Base-by-base conservation (phyloP, 2,329 filamentous ascomycete species). In the Fusarium sp. region DNA sequence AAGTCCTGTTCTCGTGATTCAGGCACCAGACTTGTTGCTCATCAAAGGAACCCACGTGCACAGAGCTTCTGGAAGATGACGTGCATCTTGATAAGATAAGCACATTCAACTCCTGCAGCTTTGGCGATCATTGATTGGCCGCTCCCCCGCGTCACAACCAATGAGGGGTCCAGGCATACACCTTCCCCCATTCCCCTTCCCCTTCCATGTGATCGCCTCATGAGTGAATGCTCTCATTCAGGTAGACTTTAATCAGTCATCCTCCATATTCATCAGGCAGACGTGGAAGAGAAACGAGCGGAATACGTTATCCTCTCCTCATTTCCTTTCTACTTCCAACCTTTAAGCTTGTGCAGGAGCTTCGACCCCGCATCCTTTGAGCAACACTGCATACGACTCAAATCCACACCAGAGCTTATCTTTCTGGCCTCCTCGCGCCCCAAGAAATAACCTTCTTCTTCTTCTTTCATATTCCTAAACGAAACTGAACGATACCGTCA, bases 151-250 rank as follows among this genome's bases (percentile, higher is more conserved):
- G 26, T 44, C 36, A 25, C 26, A 34, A 41, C 68, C 65, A 70
- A 69, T 70, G 53, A 70, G 54, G 56, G 52, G 56, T 51, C 25
- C 48, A 45, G 54, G 40, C 52, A 70, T 53, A 42, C 43, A 57
- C 61, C 58, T 63, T 59, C 53, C 58, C 61, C n/a, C n/a, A n/a
- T n/a, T n/a, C n/a, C n/a, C n/a, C n/a, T n/a, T n/a, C n/a, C 49
- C 62, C 61, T 56, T 19, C 65, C 72, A 72, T 74, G 72, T 74
- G 72, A 74, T 72, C 61, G 70, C 50, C 55, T 70, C 65, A 64
- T 49, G 67, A 53, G 53, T 43, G 54, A 64, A 50, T 63, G 39
- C 52, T 31, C 54, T 47, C 54, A 47, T 56, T 55, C 42, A 48
- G 58, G 56, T 19, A 57, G 22, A 9, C 12, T 34, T 38, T n/a